Conservation (phyloP, 768 basidiomycete species). For the Xerocomus potaroensis region DNA sequence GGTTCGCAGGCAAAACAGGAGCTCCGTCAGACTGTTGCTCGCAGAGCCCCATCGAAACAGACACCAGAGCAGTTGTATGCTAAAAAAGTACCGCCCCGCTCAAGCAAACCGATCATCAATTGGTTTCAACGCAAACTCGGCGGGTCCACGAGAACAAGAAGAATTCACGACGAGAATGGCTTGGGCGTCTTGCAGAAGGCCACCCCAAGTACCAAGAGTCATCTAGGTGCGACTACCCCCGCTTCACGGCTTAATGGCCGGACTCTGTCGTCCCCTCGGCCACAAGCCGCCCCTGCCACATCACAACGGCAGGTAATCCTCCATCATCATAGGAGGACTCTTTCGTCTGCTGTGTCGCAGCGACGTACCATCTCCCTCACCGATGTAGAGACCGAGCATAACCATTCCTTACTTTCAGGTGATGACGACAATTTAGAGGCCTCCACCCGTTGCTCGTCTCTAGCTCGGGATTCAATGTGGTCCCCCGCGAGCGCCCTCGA, state of each 20-base stretch:
- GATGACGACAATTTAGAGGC: slow-evolving; percentile 44
- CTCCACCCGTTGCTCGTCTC: slow-evolving; percentile 49
- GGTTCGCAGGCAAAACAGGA: slow-evolving; percentile 15
- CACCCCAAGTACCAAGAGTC: slow-evolving; percentile 13
- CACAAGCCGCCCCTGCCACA: slow-evolving; percentile 14
- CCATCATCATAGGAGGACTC: slow-evolving; percentile 16
- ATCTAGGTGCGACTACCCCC: slow-evolving; percentile 7
- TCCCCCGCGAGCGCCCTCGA: slow-evolving; percentile 72
- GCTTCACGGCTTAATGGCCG: slow-evolving; percentile 25
- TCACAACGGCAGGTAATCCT: slow-evolving; percentile 25
- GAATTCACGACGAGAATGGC: slow-evolving; percentile 35
- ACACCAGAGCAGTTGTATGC: slow-evolving; percentile 34
- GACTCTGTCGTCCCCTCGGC: slow-evolving; percentile 28
- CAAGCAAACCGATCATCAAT: slow-evolving; percentile 82
- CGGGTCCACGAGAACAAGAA: slow-evolving; percentile 58
- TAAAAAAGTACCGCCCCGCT: slow-evolving; percentile 64
- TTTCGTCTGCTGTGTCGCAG: slow-evolving; percentile 28
- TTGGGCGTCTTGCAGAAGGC: slow-evolving; percentile 12
- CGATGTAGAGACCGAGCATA: slow-evolving; percentile 47
- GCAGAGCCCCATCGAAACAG: slow-evolving; percentile 20
- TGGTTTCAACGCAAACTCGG: slow-evolving; percentile 88
- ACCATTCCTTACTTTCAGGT: slow-evolving; percentile 34
- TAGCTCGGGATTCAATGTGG: slow-evolving; percentile 73
- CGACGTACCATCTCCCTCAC: slow-evolving; percentile 65
- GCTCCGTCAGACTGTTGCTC: slow-evolving; percentile 11